These are phyloP conservation scores for Zygoascus flipseniorum DNA, from an alignment of 805 yeast species.

Conservation along the genomic window DNA sequence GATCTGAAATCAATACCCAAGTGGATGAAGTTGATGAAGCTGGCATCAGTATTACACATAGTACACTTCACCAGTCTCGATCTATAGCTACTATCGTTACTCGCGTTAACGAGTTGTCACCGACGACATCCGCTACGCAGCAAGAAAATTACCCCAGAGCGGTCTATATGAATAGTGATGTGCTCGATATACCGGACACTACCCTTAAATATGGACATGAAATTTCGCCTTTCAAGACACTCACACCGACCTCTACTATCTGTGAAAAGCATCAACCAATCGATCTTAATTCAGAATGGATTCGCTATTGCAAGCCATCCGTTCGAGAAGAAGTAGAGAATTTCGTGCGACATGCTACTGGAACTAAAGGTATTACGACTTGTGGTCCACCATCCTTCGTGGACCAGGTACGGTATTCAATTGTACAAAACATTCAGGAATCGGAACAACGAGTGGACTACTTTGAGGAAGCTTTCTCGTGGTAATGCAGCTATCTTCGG, in stretches of 20 bases:
- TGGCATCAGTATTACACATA: neutral
- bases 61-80: neutral
- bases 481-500: slow-evolving; percentile 16
- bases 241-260: neutral
- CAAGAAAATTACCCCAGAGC: neutral
- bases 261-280: neutral
- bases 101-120: neutral
- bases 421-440: slow-evolving; percentile 20
- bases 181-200: neutral
- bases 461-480: slow-evolving; percentile 30
- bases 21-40: neutral
- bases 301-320: slow-evolving; percentile 6
- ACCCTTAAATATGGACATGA: neutral
- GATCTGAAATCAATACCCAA: neutral
- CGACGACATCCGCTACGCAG: neutral
- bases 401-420: slow-evolving; percentile 42
- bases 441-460: slow-evolving; percentile 21
- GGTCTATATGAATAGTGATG: neutral
- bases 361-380: slow-evolving; percentile 40
- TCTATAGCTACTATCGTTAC: neutral
- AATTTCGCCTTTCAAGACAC: neutral
- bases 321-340: slow-evolving; percentile 7
- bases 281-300: neutral
- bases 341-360: slow-evolving; percentile 13
- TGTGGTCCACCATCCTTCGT: slow-evolving; percentile 55